A percentile compares a stretch with the other conserved stretches of the same genome.
These are phyloP conservation scores for Cystoisospora suis DNA, from an alignment of 169 alveolate genomes.

Conservation along the genomic window DNA sequence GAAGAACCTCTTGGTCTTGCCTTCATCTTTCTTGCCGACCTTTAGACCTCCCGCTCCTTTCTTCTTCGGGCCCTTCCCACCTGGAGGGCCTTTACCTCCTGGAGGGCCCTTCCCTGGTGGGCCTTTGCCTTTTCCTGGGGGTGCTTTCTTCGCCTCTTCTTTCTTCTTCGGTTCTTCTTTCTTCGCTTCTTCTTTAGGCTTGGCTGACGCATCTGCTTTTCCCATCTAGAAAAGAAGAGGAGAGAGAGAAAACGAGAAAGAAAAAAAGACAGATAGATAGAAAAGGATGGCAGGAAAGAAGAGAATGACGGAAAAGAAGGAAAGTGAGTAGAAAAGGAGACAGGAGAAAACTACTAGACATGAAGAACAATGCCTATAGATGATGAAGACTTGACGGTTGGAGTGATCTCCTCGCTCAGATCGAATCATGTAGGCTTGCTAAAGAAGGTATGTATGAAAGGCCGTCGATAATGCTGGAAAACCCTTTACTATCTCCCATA, in stretches of 20 bases:
- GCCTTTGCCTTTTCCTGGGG: not conserved
- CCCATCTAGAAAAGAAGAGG: not conserved
- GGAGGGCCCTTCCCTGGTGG: conserved; percentile 49
- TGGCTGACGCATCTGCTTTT: not conserved
- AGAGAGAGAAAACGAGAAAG: not conserved
- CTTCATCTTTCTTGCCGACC: conserved; percentile 74
- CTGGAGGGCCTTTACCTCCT: conserved; percentile 39
- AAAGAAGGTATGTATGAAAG: too few species aligned
- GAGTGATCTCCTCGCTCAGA: too few species aligned
- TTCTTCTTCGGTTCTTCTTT: conserved; percentile 42
- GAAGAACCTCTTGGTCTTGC: conserved; percentile 86
- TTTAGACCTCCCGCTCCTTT: conserved; percentile 43
- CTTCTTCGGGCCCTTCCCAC: conserved; percentile 27
- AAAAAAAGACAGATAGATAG: not conserved
- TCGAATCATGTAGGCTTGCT: too few species aligned
- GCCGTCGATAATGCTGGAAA: too few species aligned
- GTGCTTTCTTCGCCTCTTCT: conserved; percentile 45
- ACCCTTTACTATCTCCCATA: too few species aligned
- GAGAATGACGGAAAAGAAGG: not conserved
- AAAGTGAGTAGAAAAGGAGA: not conserved
- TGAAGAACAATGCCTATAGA: not conserved
- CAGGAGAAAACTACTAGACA: not conserved
- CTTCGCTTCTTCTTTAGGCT: conserved; percentile 27
- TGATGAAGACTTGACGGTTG: not conserved
- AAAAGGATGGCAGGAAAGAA: not conserved